A percentile compares a stretch with the other conserved stretches of the same genome.
Conservation (phyloP, 78 protist species). For the Tieghemostelium lacteum region DNA sequence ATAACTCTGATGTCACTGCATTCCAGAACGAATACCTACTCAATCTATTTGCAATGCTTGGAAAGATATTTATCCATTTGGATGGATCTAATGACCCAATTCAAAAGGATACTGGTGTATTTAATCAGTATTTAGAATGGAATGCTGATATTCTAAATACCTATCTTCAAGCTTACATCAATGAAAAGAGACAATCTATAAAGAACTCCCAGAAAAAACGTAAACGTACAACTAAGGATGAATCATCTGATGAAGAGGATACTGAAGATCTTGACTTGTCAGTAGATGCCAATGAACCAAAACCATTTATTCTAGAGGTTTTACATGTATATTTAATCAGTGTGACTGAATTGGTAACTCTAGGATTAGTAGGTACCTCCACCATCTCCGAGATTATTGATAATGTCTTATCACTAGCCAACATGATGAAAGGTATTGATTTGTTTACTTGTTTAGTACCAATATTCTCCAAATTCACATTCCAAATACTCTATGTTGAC, state of each 20-base stretch:
- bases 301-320: conserved; percentile 21
- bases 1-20: not conserved
- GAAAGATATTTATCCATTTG: conserved; percentile 14
- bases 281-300: not conserved
- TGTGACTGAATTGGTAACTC: conserved; percentile 22
- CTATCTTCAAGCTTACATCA: not conserved
- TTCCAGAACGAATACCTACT: not conserved
- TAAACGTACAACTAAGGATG: not conserved
- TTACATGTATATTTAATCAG: not conserved
- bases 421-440: not conserved
- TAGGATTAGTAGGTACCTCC: not conserved
- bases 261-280: not conserved
- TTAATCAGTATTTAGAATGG: conserved; percentile 16
- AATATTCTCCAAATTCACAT: conserved; percentile 13
- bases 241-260: not conserved
- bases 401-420: not conserved
- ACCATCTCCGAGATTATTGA: not conserved
- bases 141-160: not conserved
- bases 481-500: conserved; percentile 29
- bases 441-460: conserved; percentile 13
- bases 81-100: conserved; percentile 7
- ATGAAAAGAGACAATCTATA: not conserved
- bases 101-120: conserved; percentile 11
- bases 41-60: conserved; percentile 8
- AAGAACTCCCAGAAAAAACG: not conserved